Percentiles rank a stretch among this genome's conserved stretches.
These are phyloP conservation scores for Incumbomyces delicatus DNA, from an alignment of 2,329 filamentous ascomycete genomes.

Conservation along the genomic window DNA sequence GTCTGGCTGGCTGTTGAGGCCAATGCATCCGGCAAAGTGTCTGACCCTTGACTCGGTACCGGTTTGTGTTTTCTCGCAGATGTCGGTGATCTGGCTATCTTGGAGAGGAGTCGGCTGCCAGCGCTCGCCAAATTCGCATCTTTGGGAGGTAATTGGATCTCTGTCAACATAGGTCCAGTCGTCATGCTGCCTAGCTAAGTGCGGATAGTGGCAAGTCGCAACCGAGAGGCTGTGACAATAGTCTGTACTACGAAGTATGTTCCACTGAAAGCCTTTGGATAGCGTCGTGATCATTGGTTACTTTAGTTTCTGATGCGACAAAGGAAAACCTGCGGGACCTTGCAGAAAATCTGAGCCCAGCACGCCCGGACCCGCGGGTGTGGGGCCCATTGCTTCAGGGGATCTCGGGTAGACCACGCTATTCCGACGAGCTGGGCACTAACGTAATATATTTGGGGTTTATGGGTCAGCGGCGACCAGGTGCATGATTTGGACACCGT, in stretches of 20 bases:
- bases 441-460: too few relatives aligned
- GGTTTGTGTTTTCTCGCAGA: conserved; percentile 17
- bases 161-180: conserved; percentile 1
- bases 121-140: conserved; percentile 1
- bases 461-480: too few relatives aligned
- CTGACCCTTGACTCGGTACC: conserved; percentile 1
- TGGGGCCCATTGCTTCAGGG: too few relatives aligned
- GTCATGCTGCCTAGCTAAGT: conserved; percentile 2
- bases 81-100: conserved; percentile 18
- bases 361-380: too few relatives aligned
- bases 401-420: too few relatives aligned
- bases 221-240: neutral
- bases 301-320: too few relatives aligned
- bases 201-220: neutral
- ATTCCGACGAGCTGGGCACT: too few relatives aligned
- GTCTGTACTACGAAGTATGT: neutral
- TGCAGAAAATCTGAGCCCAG: too few relatives aligned
- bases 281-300: too few relatives aligned
- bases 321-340: too few relatives aligned
- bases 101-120: conserved; percentile 15
- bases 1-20: neutral
- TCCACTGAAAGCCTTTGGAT: too few relatives aligned
- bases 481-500: too few relatives aligned
- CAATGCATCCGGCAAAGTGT: neutral
- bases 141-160: conserved; percentile 3